Percentiles rank a stretch among this genome's conserved stretches.
Evolutionary conservation across 805 yeast species (phyloP).

Genomic region (Sungouiozyma ichnusensis): DNA sequence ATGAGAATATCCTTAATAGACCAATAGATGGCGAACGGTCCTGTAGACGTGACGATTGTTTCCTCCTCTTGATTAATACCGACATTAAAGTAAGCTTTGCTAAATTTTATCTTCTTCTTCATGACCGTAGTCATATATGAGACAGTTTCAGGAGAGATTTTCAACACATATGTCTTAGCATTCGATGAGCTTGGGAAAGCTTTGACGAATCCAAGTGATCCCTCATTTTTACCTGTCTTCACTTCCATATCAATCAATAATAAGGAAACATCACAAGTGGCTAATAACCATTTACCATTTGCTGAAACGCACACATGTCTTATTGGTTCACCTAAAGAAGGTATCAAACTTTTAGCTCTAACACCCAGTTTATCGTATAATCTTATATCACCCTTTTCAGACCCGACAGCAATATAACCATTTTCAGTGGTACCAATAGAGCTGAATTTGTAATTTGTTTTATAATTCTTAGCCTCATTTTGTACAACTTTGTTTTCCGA

Average conservation of each 20-base stretch:
- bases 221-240: constrained; percentile 49
- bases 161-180: constrained; percentile 60
- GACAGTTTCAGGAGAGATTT: constrained; percentile 61
- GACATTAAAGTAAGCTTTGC: constrained; percentile 69
- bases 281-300: constrained; percentile 74
- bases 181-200: constrained; percentile 54
- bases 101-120: constrained; percentile 43
- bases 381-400: constrained; percentile 64
- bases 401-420: constrained; percentile 71
- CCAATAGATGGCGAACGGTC: constrained; percentile 80
- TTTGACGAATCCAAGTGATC: constrained; percentile 51
- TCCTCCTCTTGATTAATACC: constrained; percentile 57
- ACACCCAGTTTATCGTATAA: constrained; percentile 64
- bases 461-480: constrained; percentile 43
- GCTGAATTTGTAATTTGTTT: constrained; percentile 44
- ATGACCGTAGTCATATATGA: constrained; percentile 47
- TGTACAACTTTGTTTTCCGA: constrained; percentile 48
- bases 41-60: constrained; percentile 64
- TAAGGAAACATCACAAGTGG: constrained; percentile 66
- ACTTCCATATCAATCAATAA: constrained; percentile 59
- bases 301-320: constrained; percentile 59
- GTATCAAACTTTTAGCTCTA: constrained; percentile 67
- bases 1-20: constrained; percentile 48
- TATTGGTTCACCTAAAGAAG: constrained; percentile 73
- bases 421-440: constrained; percentile 59